Evolutionary conservation across 1,284 basidiomycete genomes (phyloP).

Genomic region (Microbotryomycetes sp.): DNA sequence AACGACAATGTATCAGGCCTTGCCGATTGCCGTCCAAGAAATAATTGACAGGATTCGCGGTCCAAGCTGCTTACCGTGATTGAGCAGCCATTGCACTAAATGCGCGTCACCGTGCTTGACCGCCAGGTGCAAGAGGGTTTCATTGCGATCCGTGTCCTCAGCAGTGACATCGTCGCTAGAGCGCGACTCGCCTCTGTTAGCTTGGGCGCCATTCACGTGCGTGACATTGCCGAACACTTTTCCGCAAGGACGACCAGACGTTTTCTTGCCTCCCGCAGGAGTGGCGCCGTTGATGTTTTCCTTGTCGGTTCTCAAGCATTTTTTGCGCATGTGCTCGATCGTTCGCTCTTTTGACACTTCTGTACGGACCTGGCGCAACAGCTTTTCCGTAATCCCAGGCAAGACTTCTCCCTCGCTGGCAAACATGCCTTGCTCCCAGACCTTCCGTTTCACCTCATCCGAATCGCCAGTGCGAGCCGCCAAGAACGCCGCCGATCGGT

Average conservation of each 20-base stretch:
- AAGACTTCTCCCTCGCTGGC: conserved; percentile 60
- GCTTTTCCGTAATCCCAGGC: conserved; percentile 47
- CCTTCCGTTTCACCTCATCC: conserved; percentile 52
- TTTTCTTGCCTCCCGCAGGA: conserved; percentile 7
- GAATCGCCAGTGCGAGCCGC: conserved; percentile 54
- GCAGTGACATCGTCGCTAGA: not conserved
- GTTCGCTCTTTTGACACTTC: not conserved
- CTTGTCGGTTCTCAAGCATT: not conserved
- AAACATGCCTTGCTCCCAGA: conserved; percentile 62
- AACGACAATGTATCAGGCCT: conserved; percentile 4
- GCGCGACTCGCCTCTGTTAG: too few species aligned
- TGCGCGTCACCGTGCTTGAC: conserved; percentile 50
- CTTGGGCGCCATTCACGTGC: too few species aligned
- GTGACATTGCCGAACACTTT: too few species aligned
- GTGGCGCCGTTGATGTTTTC: conserved; percentile 2
- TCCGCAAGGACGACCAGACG: not conserved
- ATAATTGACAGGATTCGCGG: too few species aligned
- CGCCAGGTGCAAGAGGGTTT: conserved; percentile 62
- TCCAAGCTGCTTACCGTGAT: conserved; percentile 59
- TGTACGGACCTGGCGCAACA: not conserved
- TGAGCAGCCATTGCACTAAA: conserved; percentile 59
- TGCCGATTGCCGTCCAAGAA: too few species aligned
- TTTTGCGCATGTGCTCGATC: not conserved
- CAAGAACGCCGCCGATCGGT: conserved; percentile 55
- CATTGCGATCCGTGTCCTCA: not conserved